These are phyloP conservation scores for Yarrowia sp. DNA, from an alignment of 805 yeast genomes.

Conservation along the genomic window DNA sequence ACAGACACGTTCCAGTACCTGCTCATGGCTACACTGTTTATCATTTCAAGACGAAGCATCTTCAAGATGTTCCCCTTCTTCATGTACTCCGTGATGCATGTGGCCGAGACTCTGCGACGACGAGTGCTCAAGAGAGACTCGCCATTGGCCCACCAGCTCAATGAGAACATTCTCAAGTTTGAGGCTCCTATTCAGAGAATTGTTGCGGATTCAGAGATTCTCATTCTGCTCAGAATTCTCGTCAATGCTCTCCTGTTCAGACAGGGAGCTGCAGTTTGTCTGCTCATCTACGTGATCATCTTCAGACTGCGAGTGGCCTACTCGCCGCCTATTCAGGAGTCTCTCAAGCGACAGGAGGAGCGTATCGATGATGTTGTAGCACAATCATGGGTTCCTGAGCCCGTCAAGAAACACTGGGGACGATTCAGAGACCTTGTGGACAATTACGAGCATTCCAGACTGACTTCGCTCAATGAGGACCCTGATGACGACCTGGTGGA, in stretches of 20 bases:
- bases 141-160: slow-evolving; percentile 36
- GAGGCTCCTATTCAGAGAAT: slow-evolving; percentile 53
- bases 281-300: slow-evolving; percentile 53
- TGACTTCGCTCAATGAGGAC: slow-evolving; percentile 24
- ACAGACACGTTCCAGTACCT: slow-evolving; percentile 23
- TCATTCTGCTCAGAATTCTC: slow-evolving; percentile 44
- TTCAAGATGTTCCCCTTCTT: slow-evolving; percentile 23
- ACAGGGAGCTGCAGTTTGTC: slow-evolving; percentile 57
- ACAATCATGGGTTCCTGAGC: slow-evolving; percentile 50
- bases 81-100: slow-evolving; percentile 20
- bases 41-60: slow-evolving; percentile 9
- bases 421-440: slow-evolving; percentile 41
- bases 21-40: slow-evolving; percentile 1
- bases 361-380: slow-evolving; percentile 53
- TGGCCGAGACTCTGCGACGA: slow-evolving; percentile 17
- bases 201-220: slow-evolving; percentile 54
- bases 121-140: slow-evolving; percentile 27
- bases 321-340: slow-evolving; percentile 62
- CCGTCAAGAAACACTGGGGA: slow-evolving; percentile 50
- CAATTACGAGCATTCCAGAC: slow-evolving; percentile 28
- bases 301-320: slow-evolving; percentile 71
- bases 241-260: slow-evolving; percentile 55
- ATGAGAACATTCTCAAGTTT: slow-evolving; percentile 46
- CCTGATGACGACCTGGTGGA: slow-evolving; percentile 25
- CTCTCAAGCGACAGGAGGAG: slow-evolving; percentile 61